Base-by-base conservation (phyloP, 2,329 filamentous ascomycete species). In the Alternaria novae-zelandiae region DNA sequence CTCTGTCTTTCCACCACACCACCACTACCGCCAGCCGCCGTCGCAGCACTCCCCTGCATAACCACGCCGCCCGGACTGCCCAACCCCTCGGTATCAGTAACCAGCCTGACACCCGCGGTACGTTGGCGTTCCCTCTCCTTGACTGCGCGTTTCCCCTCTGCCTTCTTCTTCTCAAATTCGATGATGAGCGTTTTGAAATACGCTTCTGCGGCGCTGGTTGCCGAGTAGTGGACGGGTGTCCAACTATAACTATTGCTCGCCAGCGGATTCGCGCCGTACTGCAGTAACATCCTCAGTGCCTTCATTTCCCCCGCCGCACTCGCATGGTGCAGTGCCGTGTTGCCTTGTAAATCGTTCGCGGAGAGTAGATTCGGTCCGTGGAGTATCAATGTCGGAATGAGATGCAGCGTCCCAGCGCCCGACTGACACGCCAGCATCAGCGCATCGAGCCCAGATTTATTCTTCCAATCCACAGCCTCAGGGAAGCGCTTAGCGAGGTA, bases 261-360 rank as follows among this genome's bases (percentile, higher is more conserved):
- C 58, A 90, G 85, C 0, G 91, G 87, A 70, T 94, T 90, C 0
- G 93, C 92, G 11, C 93, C 93, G 1, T 91, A 92, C 4, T 91
- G 89, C 12, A 97, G 84, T 57, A 97, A 83, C 36, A 93, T 91
- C 46, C 93, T 85, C 58, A 96, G 81, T 0, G 92, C 91, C 57
- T 94, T 88, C 49, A 96, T 80, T 70, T 95, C 91, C 1, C 93
- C 93, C 72, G 92, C 92, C 49, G 91, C 91, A 73, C 89, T 93
- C 12, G 94, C 94, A 81, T 96, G 94, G 80, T 97, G 93, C 46
- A 97, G 83, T 0, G 93, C 91, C 3, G 93, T 96, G 76, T 96
- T 96, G n/a, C 93, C 93, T 61, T 91, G 87, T 1, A 85, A 73
- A 74, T 97, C 93, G 80, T 77, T 41, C 69, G 78, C 45, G 60